Evolutionary conservation across 495 filamentous ascomycete genomes (phyloP).

Genomic region (Penicillium silybi): DNA sequence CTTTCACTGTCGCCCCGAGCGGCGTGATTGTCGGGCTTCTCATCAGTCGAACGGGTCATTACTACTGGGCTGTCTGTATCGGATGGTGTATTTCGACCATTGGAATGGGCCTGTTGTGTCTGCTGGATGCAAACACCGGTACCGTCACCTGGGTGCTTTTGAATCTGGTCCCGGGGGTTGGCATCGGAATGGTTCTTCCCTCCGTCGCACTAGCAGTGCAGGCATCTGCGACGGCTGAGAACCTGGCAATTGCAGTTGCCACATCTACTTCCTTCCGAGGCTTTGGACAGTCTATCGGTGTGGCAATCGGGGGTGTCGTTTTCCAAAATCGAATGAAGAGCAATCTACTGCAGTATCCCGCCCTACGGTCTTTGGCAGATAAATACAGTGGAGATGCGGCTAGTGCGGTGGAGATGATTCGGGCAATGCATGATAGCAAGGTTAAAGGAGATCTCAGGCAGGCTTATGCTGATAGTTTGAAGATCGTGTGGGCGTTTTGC

Average conservation of each 20-base stretch:
- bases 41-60: slow-evolving; percentile 38
- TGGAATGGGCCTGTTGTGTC: slow-evolving; percentile 32
- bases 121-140: slow-evolving; percentile 29
- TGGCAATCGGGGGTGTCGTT: slow-evolving; percentile 44
- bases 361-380: slow-evolving; percentile 35
- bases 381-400: slow-evolving; percentile 51
- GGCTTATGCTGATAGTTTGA: slow-evolving; percentile 50
- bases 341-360: slow-evolving; percentile 35
- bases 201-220: slow-evolving; percentile 35
- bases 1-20: slow-evolving; percentile 43
- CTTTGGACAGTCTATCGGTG: slow-evolving; percentile 42
- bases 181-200: slow-evolving; percentile 40
- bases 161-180: slow-evolving; percentile 35
- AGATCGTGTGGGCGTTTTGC: slow-evolving; percentile 51
- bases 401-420: slow-evolving; percentile 51
- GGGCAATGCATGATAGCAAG: slow-evolving; percentile 36
- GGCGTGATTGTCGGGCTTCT: slow-evolving; percentile 42
- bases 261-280: slow-evolving; percentile 45
- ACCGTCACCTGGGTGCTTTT: slow-evolving; percentile 35
- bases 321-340: slow-evolving; percentile 15
- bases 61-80: slow-evolving; percentile 38
- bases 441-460: slow-evolving; percentile 37
- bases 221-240: slow-evolving; percentile 28
- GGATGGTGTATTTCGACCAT: slow-evolving; percentile 44
- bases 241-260: slow-evolving; percentile 35